Evolutionary conservation across 1,284 basidiomycete species (phyloP), one percentile per base, ranked within the genome.

Genomic region (Pisolithus thermaeus): DNA sequence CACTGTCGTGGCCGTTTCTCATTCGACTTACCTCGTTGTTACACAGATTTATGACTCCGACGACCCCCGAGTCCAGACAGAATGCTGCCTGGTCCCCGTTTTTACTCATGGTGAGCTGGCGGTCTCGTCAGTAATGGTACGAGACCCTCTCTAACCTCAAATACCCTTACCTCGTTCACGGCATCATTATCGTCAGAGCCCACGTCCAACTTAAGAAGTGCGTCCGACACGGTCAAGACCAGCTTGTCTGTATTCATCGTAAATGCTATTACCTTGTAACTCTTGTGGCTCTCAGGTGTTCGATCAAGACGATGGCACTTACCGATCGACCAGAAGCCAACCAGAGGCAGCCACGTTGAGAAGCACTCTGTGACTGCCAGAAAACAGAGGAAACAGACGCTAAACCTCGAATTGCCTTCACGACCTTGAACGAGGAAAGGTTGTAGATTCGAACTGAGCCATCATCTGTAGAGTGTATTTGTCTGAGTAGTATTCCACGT

Each of bases 391-490:
- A 81, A 4, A 90, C 68, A 54, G 85, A 80, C 4, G 62, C 61
- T 2, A 87, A 65, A 12, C 76, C 77, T 58, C 79, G 75, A 49
- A 89, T 69, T 0, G 84, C 87, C 59, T 79, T 85, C 27, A 75
- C 57, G 5, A 88, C 86, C 60, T 76, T 84, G 55, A 71, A 71
- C 0, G 79, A 74, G 2, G 80, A 77, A 4, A 81, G 67, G 52
- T 74, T 69, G 60, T 90, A 90, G 22, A 87, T 67, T 20, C 88
- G 80, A 45, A 90, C 64, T 48, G 76, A 77, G 11, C 87, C 87
- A 64, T 90, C 86, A 56, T 80, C 87, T 87, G 56, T 22, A 5
- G 25, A 40, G 22, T 35, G 32, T 42, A 32, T 28, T 42, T 14
- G 14, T 20, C 14, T 43, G 16, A 28, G 14, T 28, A 3, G 39